These are phyloP conservation scores for Phialophora macrospora DNA, from an alignment of 2,329 filamentous ascomycete species.

Conservation along the genomic window DNA sequence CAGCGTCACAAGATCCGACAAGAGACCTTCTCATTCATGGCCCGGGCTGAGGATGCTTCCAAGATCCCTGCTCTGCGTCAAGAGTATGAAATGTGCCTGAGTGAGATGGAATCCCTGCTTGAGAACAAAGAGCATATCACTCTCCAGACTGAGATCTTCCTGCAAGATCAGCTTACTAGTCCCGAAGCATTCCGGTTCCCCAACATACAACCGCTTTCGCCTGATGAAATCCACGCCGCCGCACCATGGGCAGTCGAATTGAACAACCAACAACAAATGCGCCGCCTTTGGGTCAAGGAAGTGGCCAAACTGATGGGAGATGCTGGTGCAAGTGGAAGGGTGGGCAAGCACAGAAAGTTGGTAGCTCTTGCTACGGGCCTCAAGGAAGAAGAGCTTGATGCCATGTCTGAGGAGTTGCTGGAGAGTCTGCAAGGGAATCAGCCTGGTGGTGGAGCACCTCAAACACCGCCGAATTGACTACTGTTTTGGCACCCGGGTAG, in stretches of 20 bases:
- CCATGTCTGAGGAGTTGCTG: constrained; percentile 53
- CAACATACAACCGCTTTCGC: constrained; percentile 31
- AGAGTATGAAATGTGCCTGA: constrained; percentile 47
- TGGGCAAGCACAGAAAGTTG: constrained; percentile 54
- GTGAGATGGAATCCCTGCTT: constrained; percentile 49
- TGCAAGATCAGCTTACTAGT: constrained; percentile 39
- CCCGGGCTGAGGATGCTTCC: constrained; percentile 47
- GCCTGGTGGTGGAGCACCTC: constrained; percentile 14
- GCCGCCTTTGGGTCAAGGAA: constrained; percentile 36
- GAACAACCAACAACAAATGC: constrained; percentile 48
- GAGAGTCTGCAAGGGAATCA: constrained; percentile 48
- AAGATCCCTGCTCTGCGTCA: constrained; percentile 46
- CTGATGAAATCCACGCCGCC: constrained; percentile 44
- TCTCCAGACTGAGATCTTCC: constrained; percentile 42
- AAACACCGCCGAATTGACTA: constrained; percentile 28
- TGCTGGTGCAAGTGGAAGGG: constrained; percentile 52
- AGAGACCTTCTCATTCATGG: constrained; percentile 45
- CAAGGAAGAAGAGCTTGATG: constrained; percentile 54
- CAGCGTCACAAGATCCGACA: constrained; percentile 52
- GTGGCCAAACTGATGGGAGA: constrained; percentile 42
- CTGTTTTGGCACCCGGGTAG: neutral
- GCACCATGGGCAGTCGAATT: constrained; percentile 47
- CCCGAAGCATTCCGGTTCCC: constrained; percentile 41
- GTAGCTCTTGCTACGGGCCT: constrained; percentile 54
- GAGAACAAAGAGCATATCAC: constrained; percentile 50